Evolutionary conservation across 805 yeast species (phyloP).

Genomic region (Candida morakotiae): DNA sequence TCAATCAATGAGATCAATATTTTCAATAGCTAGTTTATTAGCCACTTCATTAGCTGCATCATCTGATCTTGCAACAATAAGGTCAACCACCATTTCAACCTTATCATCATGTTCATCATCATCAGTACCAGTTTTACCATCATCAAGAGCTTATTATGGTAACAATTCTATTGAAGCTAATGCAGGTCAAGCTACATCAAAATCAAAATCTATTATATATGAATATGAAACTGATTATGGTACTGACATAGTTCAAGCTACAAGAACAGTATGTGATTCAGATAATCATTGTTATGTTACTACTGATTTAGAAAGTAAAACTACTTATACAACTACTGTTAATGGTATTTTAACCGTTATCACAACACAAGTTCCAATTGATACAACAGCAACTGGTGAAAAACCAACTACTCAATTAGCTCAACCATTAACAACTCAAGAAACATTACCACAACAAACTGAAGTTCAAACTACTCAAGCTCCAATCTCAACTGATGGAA

Average conservation of each 20-base stretch:
- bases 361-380: constrained; percentile 24
- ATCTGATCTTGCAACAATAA: constrained; percentile 15
- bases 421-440: constrained; percentile 5
- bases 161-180: constrained; percentile 1
- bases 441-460: constrained; percentile 2
- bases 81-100: constrained; percentile 17
- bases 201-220: constrained; percentile 6
- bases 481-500: not conserved
- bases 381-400: constrained; percentile 8
- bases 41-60: constrained; percentile 19
- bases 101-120: constrained; percentile 10
- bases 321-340: constrained; percentile 32
- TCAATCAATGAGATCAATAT: constrained; percentile 1
- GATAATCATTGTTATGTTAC: constrained; percentile 28
- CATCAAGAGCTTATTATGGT: not conserved
- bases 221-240: constrained; percentile 20
- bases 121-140: constrained; percentile 2
- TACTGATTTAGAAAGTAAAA: constrained; percentile 24
- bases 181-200: constrained; percentile 8
- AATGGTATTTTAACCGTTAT: constrained; percentile 34
- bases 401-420: constrained; percentile 4
- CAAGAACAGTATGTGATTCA: constrained; percentile 30
- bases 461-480: constrained; percentile 1
- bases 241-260: constrained; percentile 12
- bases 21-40: constrained; percentile 8